phyloP scores from a whole-genome alignment of 2,329 filamentous ascomycete genomes.

The Monilinia fructicola region DNA sequence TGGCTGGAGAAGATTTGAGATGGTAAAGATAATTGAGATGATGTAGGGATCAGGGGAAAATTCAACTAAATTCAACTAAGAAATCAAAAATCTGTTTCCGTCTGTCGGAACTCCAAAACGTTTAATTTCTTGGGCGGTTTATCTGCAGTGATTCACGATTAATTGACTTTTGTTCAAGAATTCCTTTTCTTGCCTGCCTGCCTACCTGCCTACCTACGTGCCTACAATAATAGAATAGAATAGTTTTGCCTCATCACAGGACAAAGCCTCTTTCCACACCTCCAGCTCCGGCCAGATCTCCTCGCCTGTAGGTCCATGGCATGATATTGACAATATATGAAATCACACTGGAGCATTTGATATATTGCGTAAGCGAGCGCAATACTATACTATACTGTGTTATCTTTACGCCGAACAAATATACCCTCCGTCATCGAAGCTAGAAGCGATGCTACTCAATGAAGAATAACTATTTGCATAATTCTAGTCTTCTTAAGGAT shows the following conservation, averaged over 20 bases:
- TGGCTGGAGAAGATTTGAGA: conserved; percentile 15
- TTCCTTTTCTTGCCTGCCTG: conserved; percentile 16
- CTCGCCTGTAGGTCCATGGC: neutral
- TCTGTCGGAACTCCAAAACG: conserved; percentile 16
- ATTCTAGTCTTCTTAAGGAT: neutral
- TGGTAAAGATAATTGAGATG: conserved; percentile 14
- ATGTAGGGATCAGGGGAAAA: conserved; percentile 18
- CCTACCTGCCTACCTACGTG: conserved; percentile 14
- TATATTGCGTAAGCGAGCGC: conserved; percentile 22
- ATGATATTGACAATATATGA: neutral
- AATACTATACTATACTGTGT: no score
- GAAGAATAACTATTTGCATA: conserved; percentile 2
- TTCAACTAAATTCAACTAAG: neutral
- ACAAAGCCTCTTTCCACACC: neutral
- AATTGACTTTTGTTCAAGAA: neutral
- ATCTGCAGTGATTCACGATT: neutral
- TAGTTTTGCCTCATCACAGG: conserved; percentile 1
- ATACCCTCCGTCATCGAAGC: neutral
- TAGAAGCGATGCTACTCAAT: neutral
- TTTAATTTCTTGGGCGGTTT: neutral
- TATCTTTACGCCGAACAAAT: neutral
- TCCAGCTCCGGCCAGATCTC: neutral
- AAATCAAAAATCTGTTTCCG: neutral
- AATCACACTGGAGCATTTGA: neutral
- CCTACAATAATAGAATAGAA: conserved; percentile 5